Conservation (phyloP, 495 filamentous ascomycete genomes). For the Saxophila tyrrhenica region DNA sequence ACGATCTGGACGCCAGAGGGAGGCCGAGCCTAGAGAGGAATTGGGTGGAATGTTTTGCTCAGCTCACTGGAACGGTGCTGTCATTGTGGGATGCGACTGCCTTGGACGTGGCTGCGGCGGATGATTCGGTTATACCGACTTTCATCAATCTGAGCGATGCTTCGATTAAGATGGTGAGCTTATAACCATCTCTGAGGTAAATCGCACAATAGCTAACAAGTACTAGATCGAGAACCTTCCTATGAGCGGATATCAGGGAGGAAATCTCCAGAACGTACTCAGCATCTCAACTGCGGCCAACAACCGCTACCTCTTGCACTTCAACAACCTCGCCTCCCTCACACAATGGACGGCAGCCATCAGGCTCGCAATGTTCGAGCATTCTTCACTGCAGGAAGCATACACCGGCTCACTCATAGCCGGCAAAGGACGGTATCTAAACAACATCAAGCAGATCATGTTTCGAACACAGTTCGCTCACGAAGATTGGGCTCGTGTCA, state of each 20-base stretch:
- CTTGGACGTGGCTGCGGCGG: constrained; percentile 73
- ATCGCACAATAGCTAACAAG: neutral
- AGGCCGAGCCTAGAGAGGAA: constrained; percentile 73
- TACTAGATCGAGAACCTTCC: constrained; percentile 78
- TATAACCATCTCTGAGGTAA: neutral
- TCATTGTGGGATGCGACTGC: constrained; percentile 94
- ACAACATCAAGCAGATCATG: constrained; percentile 79
- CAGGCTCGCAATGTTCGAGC: constrained; percentile 88
- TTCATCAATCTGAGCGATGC: constrained; percentile 97
- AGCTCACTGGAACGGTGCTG: constrained; percentile 86
- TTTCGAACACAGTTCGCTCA: constrained; percentile 61
- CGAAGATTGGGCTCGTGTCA: constrained; percentile 90
- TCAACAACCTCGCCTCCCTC: constrained; percentile 86
- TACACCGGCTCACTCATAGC: constrained; percentile 95
- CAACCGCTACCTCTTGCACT: constrained; percentile 91
- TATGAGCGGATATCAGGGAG: constrained; percentile 60
- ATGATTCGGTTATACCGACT: constrained; percentile 79
- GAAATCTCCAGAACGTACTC: constrained; percentile 81
- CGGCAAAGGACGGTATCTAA: constrained; percentile 78
- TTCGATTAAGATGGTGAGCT: constrained; percentile 84
- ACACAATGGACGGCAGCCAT: constrained; percentile 95
- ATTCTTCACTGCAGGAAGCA: constrained; percentile 83
- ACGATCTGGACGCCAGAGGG: constrained; percentile 84
- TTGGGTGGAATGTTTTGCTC: constrained; percentile 96
- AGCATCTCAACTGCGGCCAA: constrained; percentile 90